phyloP scores from a whole-genome alignment of 352 stramenopile species.

The Phytophthora hybrid region DNA sequence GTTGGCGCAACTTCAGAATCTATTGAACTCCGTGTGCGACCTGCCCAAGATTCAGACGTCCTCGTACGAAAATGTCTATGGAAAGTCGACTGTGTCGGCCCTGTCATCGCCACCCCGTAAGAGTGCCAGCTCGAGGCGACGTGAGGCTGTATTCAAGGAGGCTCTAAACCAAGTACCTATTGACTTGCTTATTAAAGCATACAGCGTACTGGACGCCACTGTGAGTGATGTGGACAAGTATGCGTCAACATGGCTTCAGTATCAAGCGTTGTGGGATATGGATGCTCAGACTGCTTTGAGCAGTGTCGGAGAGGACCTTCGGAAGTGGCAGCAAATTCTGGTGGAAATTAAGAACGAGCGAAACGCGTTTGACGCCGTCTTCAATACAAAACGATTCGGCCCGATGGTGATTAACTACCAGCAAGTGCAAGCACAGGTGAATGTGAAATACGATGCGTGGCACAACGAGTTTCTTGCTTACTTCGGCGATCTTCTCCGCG shows the following conservation, averaged over 20 bases:
- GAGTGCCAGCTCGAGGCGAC: constrained; percentile 58
- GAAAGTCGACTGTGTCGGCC: constrained; percentile 65
- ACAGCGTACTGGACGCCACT: constrained; percentile 74
- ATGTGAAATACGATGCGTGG: constrained; percentile 99
- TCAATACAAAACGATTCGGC: constrained; percentile 92
- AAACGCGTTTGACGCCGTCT: constrained; percentile 94
- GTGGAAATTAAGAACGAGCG: constrained; percentile 96
- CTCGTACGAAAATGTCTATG: constrained; percentile 90
- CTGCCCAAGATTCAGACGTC: constrained; percentile 91
- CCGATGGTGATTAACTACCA: constrained; percentile 92
- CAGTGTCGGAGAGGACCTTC: constrained; percentile 94
- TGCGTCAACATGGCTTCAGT: constrained; percentile 97
- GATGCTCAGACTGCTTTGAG: constrained; percentile 95
- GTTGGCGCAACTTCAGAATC: constrained; percentile 93
- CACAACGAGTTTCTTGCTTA: constrained; percentile 98
- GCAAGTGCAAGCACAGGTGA: constrained; percentile 93
- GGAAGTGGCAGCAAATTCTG: constrained; percentile 98
- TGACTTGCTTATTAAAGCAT: constrained; percentile 81
- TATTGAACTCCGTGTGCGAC: constrained; percentile 95
- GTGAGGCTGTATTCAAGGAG: constrained; percentile 81
- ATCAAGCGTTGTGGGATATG: constrained; percentile 99
- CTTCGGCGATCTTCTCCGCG: constrained; percentile 95
- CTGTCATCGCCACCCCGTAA: constrained; percentile 72
- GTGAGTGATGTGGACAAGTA: constrained; percentile 93
- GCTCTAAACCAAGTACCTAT: constrained; percentile 62